Evolutionary conservation across 2,329 filamentous ascomycete species (phyloP).

Genomic region (Magnaporthiopsis incrustans): DNA sequence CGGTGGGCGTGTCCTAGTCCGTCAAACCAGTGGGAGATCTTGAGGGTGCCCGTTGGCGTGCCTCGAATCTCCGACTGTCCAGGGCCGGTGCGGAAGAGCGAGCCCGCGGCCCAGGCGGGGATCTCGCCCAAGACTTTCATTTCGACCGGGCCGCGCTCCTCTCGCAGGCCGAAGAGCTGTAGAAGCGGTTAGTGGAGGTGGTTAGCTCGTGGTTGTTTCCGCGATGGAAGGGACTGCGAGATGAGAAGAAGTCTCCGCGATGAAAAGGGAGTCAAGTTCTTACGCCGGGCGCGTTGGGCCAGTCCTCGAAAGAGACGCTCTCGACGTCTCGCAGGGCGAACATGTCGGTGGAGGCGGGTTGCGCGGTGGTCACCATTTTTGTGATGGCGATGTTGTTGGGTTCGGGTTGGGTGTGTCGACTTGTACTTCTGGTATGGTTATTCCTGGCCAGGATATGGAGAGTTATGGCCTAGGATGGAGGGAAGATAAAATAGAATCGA

Average conservation of each 20-base stretch:
- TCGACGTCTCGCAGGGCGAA: not conserved
- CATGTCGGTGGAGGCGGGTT: not conserved
- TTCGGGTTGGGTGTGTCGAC: not conserved
- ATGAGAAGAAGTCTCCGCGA: not conserved
- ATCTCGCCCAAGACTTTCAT: conserved; percentile 58
- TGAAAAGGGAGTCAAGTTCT: not conserved
- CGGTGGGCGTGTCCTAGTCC: conserved; percentile 64
- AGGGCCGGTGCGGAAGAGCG: conserved; percentile 67
- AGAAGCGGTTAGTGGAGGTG: not conserved
- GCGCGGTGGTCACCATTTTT: not conserved
- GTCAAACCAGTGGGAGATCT: conserved; percentile 73
- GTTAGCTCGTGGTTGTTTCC: not conserved
- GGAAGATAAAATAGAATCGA: not conserved
- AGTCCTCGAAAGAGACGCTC: not conserved
- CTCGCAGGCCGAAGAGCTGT: conserved; percentile 60
- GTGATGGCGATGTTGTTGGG: not conserved
- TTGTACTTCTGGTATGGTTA: not conserved
- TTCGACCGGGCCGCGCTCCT: conserved; percentile 57
- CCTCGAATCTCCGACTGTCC: conserved; percentile 54
- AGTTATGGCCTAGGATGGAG: not conserved
- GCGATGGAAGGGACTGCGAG: too few species aligned
- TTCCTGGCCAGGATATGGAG: not conserved
- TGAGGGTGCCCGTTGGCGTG: conserved; percentile 50
- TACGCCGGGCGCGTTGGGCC: not conserved
- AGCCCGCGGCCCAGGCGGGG: conserved; percentile 62